phyloP scores from a whole-genome alignment of 345 rosid genomes.

The Kernera saxatilis region DNA sequence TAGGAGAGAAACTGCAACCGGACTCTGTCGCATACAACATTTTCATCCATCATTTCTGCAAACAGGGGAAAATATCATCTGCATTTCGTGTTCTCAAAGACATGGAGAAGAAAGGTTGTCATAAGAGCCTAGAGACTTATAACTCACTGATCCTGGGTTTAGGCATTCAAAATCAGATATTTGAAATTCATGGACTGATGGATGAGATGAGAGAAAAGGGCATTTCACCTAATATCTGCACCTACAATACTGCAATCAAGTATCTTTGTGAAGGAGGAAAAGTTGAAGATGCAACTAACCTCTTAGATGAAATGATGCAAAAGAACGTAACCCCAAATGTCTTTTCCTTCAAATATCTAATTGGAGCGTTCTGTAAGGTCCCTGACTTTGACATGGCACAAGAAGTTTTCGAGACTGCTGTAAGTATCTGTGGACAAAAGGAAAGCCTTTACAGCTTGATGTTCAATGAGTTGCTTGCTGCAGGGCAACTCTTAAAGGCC shows the following conservation, averaged over 20 bases:
- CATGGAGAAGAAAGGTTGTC: constrained; percentile 89
- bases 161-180: constrained; percentile 71
- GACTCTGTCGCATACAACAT: constrained; percentile 68
- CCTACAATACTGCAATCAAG: constrained; percentile 67
- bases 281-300: constrained; percentile 67
- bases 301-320: constrained; percentile 82
- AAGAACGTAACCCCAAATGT: constrained; percentile 68
- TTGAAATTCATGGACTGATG: constrained; percentile 86
- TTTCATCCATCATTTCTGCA: constrained; percentile 75
- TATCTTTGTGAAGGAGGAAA: constrained; percentile 79
- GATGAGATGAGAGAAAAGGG: constrained; percentile 96
- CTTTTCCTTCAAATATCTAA: constrained; percentile 59
- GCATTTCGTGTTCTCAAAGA: constrained; percentile 94
- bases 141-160: constrained; percentile 80
- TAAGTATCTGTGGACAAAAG: constrained; percentile 72
- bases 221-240: constrained; percentile 68
- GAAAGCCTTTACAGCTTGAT: constrained; percentile 71
- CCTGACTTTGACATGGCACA: constrained; percentile 56
- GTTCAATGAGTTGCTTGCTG: constrained; percentile 72
- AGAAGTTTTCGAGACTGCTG: constrained; percentile 77
- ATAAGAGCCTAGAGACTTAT: constrained; percentile 73
- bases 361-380: constrained; percentile 71
- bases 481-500: constrained; percentile 59
- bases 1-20: constrained; percentile 61
- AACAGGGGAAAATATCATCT: constrained; percentile 82